A percentile compares a stretch with the other conserved stretches of the same genome.
phyloP scores from a whole-genome alignment of 768 basidiomycete genomes.

The Clitopilus passeckerianus region DNA sequence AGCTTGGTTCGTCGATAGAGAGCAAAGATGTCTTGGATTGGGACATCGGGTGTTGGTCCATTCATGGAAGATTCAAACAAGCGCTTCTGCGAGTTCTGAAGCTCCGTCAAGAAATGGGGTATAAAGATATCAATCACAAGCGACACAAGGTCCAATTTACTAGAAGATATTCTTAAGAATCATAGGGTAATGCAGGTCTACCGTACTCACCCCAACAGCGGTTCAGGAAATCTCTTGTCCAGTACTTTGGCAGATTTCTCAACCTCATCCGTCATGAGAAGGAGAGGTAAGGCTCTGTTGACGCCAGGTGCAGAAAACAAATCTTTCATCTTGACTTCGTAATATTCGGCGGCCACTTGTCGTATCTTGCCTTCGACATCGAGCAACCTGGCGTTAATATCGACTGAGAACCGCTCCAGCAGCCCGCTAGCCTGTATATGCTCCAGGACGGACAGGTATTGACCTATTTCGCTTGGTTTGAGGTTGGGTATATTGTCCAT shows the following conservation, averaged over 20 bases:
- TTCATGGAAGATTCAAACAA: constrained; percentile 82
- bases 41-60: constrained; percentile 81
- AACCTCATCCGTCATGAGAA: constrained; percentile 84
- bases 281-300: constrained; percentile 74
- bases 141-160: constrained; percentile 72
- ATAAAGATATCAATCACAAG: constrained; percentile 64
- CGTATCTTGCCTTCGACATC: constrained; percentile 68
- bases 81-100: constrained; percentile 66
- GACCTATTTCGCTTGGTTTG: constrained; percentile 65
- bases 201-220: constrained; percentile 64
- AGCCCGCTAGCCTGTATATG: constrained; percentile 66
- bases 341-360: constrained; percentile 55
- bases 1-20: constrained; percentile 77
- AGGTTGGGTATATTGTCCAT: constrained; percentile 74
- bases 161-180: constrained; percentile 18
- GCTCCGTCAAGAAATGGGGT: constrained; percentile 61
- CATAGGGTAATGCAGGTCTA: background rate
- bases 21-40: constrained; percentile 86
- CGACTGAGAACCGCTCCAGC: constrained; percentile 69
- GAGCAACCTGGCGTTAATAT: constrained; percentile 57
- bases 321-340: constrained; percentile 57
- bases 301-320: constrained; percentile 68
- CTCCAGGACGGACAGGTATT: constrained; percentile 64
- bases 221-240: constrained; percentile 84
- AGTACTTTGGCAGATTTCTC: constrained; percentile 82